phyloP scores from a whole-genome alignment of 2,329 filamentous ascomycete genomes.

The Rhynchosporium agropyri region DNA sequence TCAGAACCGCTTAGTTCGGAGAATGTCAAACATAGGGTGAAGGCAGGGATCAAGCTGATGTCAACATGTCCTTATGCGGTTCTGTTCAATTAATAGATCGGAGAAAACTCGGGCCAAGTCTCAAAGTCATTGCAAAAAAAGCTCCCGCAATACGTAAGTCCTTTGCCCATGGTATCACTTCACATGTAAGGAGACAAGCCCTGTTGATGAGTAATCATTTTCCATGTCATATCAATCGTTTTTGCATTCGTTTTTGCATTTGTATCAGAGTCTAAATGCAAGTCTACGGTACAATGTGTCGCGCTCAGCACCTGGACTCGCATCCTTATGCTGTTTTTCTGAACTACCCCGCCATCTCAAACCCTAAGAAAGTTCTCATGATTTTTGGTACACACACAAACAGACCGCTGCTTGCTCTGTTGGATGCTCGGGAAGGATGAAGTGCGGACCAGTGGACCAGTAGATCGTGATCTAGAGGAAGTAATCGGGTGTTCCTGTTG shows the following conservation, averaged over 20 bases:
- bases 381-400: constrained; percentile 32
- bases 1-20: too few relatives aligned
- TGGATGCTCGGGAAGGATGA: constrained; percentile 18
- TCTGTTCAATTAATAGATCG: neutral
- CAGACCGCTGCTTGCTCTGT: constrained; percentile 35
- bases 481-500: constrained; percentile 84
- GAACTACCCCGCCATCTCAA: constrained; percentile 23
- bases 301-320: constrained; percentile 23
- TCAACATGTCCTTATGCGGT: neutral
- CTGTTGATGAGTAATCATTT: neutral
- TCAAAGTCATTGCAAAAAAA: neutral
- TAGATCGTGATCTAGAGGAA: constrained; percentile 71
- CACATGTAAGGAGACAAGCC: neutral
- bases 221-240: constrained; percentile 28
- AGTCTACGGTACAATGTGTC: constrained; percentile 37
- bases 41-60: neutral
- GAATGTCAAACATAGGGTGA: neutral
- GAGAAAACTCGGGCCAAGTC: neutral
- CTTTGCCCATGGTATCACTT: constrained; percentile 1
- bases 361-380: constrained; percentile 22
- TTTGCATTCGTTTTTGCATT: constrained; percentile 42
- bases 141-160: neutral
- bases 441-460: constrained; percentile 13
- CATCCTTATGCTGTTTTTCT: constrained; percentile 19
- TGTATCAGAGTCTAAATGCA: constrained; percentile 39